Evolutionary conservation across 2,329 filamentous ascomycete species (phyloP).

Genomic region (Fusarium cicatricum): DNA sequence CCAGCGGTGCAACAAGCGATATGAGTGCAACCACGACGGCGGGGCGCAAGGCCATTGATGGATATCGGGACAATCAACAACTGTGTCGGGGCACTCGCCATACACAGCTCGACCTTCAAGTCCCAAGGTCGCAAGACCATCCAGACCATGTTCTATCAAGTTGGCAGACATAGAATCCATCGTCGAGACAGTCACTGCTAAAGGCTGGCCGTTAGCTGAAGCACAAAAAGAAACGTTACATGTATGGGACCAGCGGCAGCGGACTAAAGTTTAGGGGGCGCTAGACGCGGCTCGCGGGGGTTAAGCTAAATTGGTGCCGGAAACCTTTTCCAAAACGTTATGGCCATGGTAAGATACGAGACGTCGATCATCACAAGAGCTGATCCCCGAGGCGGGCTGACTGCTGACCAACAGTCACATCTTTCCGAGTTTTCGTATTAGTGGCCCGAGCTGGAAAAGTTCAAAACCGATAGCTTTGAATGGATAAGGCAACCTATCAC

Average conservation of each 20-base stretch:
- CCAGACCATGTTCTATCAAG: neutral
- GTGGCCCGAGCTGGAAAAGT: too few relatives aligned
- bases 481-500: too few relatives aligned
- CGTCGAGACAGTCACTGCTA: neutral
- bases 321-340: neutral
- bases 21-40: neutral
- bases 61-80: neutral
- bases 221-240: constrained; percentile 33
- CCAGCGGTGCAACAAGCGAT: constrained; percentile 1
- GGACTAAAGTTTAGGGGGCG: neutral
- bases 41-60: too few relatives aligned
- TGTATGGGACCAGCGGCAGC: constrained; percentile 11
- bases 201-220: constrained; percentile 3
- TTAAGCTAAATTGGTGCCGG: constrained; percentile 18
- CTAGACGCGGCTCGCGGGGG: constrained; percentile 4
- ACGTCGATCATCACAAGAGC: too few relatives aligned
- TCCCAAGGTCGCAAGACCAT: neutral
- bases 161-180: too few relatives aligned
- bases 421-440: too few relatives aligned
- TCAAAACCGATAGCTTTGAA: too few relatives aligned
- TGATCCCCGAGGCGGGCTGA: too few relatives aligned
- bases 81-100: neutral
- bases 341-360: too few relatives aligned
- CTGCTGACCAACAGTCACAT: too few relatives aligned
- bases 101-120: neutral